phyloP scores from a whole-genome alignment of 1,284 basidiomycete genomes.

The Melampsora larici-populina region DNA sequence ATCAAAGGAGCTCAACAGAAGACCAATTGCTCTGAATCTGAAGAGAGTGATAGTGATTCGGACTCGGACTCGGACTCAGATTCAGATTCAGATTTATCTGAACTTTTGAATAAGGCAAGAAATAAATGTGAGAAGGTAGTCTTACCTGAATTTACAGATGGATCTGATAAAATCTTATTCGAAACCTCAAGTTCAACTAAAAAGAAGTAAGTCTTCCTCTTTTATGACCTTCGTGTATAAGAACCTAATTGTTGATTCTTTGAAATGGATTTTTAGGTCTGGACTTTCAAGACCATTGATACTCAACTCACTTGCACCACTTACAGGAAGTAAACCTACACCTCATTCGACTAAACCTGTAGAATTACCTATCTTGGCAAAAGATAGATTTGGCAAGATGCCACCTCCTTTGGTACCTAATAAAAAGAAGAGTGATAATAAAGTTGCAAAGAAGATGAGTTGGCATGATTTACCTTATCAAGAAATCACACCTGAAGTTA shows the following conservation, averaged over 20 bases:
- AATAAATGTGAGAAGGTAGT: neutral
- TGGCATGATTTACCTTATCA: slow-evolving; percentile 30
- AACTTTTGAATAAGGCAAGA: slow-evolving; percentile 3
- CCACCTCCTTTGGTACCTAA: neutral
- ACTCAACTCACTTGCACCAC: neutral
- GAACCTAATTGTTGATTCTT: neutral
- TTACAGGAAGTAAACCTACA: neutral
- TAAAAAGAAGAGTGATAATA: neutral
- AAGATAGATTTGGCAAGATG: neutral
- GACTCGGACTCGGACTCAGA: neutral
- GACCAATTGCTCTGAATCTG: no score
- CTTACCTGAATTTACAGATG: neutral
- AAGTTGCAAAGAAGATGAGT: neutral
- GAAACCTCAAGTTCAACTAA: neutral
- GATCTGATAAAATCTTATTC: neutral
- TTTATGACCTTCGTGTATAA: neutral
- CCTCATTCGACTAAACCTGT: neutral
- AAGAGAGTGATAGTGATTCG: neutral
- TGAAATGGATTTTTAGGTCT: neutral
- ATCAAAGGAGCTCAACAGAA: no score
- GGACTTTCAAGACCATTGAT: neutral
- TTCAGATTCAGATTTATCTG: neutral
- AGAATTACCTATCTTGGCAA: neutral
- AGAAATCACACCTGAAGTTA: slow-evolving; percentile 21
- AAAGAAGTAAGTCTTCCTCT: neutral